Percentiles rank a stretch among this genome's conserved stretches.
These are phyloP conservation scores for Clitoria ternatea DNA, from an alignment of 306 rosid genomes.

Conservation along the genomic window DNA sequence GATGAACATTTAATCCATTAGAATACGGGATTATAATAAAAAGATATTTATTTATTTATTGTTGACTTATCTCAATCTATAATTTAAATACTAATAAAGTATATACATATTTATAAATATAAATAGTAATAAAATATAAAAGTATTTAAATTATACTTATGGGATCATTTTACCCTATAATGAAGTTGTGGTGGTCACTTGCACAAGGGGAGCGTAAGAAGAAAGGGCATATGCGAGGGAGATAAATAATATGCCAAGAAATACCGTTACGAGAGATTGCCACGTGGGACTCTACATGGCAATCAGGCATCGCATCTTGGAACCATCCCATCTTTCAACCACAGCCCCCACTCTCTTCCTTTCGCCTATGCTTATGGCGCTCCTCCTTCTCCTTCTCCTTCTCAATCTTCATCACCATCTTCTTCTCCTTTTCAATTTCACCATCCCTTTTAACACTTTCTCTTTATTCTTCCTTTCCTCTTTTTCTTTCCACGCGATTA, in stretches of 20 bases:
- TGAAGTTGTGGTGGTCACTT: neutral
- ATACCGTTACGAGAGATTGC: slow-evolving; percentile 51
- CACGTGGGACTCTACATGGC: slow-evolving; percentile 87
- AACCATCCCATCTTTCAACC: slow-evolving; percentile 20
- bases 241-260: slow-evolving; percentile 68
- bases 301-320: slow-evolving; percentile 65
- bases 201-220: neutral
- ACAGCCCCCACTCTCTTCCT: slow-evolving; percentile 1
- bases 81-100: no score
- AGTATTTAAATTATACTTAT: no score
- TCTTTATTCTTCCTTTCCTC: neutral
- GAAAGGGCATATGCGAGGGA: slow-evolving; percentile 53
- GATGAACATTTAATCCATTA: no score
- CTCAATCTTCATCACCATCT: slow-evolving; percentile 24
- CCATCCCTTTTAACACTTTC: neutral
- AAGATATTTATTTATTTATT: no score
- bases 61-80: no score
- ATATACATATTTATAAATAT: no score
- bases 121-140: no score
- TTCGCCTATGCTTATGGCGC: slow-evolving; percentile 39
- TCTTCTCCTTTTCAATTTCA: slow-evolving; percentile 4
- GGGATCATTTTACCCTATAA: no score
- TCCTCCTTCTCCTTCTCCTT: slow-evolving; percentile 30
- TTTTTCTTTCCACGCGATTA: neutral
- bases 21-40: no score